Base-by-base conservation (phyloP, 331 rosid species). In the Acacia concinna region DNA sequence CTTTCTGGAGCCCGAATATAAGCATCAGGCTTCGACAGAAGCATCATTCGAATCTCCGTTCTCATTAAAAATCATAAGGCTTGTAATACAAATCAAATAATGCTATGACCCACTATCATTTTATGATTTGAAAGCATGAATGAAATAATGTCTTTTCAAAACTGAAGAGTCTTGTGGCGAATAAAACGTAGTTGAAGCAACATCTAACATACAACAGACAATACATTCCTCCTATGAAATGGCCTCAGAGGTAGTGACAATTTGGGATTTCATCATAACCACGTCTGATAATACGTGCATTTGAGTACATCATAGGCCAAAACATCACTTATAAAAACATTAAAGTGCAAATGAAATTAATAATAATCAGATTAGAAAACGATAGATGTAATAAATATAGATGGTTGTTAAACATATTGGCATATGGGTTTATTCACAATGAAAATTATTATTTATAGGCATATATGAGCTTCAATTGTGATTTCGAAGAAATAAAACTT, bases 231-330 rank as follows among this genome's bases (percentile, higher is more conserved):
- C 31, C 30, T n/a, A n/a, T 12, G 51, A 40, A 1, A 21, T 64
- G 86, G 94, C 98, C 91, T 90, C 96, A 89, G 97, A 83, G 96
- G 94, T 91, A 93, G 97, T 89, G 96, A 90, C 92, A 93, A 91
- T 85, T 65, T 63, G 7, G 25, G 46, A 21, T 89, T 81, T 87
- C 98, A 86, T 90, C 98, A 91, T 2, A 13, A 28, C 1, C 20
- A 31, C 1, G 67, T 89, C 94, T 88, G 93, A 8, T 79, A 83
- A 82, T 86, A 88, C 78, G 75, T 79, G 93, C 77, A 84, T 28
- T 83, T 2, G 14, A 46, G 14, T 65, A 43, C 93, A 86, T 88
- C 97, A 89, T 73, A 8, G 91, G 97, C 93, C 88, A 85, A 44
- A 20, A 59, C 23, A 32, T 17, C 27, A 25, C 14, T n/a, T 9